phyloP scores from a whole-genome alignment of 495 filamentous ascomycete species.

The Neurospora terricola region DNA sequence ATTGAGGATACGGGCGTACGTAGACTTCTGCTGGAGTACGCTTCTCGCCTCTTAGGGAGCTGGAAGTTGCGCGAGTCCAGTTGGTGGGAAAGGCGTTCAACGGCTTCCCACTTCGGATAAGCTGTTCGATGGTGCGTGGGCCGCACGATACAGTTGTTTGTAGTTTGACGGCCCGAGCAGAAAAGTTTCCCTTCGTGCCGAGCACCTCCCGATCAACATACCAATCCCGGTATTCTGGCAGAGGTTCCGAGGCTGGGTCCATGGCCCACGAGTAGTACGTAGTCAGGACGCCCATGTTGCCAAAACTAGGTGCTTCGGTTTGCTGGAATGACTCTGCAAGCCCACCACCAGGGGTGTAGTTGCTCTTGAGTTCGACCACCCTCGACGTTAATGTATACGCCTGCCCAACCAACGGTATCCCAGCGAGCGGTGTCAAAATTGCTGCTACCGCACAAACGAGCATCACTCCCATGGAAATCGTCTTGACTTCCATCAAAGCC shows the following conservation, averaged over 20 bases:
- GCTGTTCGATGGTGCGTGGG: conserved; percentile 9
- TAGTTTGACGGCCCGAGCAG: conserved; percentile 14
- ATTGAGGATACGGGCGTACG: conserved; percentile 10
- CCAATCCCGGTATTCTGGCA: conserved; percentile 19
- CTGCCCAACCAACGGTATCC: conserved; percentile 15
- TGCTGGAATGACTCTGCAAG: conserved; percentile 18
- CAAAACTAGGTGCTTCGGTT: conserved; percentile 17
- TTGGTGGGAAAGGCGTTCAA: conserved; percentile 22
- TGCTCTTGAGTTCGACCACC: conserved; percentile 9
- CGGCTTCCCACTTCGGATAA: conserved; percentile 5
- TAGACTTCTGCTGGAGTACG: conserved; percentile 14
- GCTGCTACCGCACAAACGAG: conserved; percentile 5
- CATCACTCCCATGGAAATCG: conserved; percentile 8
- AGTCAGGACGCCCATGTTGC: conserved; percentile 12
- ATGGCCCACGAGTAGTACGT: conserved; percentile 18
- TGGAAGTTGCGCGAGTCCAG: conserved; percentile 14
- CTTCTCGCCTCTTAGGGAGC: conserved; percentile 1
- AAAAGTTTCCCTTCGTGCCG: conserved; percentile 11
- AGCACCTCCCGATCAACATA: conserved; percentile 18
- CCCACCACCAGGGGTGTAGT: conserved; percentile 13
- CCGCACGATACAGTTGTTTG: conserved; percentile 14
- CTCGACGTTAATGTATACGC: conserved; percentile 13
- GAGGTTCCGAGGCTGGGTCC: conserved; percentile 15
- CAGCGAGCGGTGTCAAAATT: conserved; percentile 14
- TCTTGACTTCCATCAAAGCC: conserved; percentile 8